Percentiles rank a stretch among this genome's conserved stretches.
These are phyloP conservation scores for Penicillium subrubescens DNA, from an alignment of 495 filamentous ascomycete genomes.

Conservation along the genomic window DNA sequence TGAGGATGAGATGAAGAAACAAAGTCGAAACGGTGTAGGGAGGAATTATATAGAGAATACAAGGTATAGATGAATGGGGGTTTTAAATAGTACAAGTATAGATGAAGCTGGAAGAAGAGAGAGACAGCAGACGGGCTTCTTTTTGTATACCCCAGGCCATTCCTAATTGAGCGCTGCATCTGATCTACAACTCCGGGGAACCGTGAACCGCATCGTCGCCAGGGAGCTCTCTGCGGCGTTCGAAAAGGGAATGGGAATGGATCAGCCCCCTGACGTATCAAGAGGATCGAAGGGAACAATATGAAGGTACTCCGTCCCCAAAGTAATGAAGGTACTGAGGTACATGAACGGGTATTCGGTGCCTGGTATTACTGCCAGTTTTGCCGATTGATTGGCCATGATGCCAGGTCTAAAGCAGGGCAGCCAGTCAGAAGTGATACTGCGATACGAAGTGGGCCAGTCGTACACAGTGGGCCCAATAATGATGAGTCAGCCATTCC, in stretches of 20 bases:
- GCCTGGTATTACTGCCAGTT: constrained; percentile 25
- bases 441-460: constrained; percentile 6
- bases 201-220: constrained; percentile 22
- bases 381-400: constrained; percentile 19
- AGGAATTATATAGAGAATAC: background rate
- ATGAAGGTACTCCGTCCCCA: too few relatives aligned
- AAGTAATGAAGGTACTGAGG: background rate
- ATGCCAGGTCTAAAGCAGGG: constrained; percentile 25
- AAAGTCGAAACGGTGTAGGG: constrained; percentile 9
- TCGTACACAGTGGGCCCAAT: constrained; percentile 23
- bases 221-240: constrained; percentile 18
- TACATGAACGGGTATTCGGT: constrained; percentile 21
- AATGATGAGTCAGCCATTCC: constrained; percentile 35
- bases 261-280: constrained; percentile 28
- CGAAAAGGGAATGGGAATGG: constrained; percentile 26
- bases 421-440: constrained; percentile 24
- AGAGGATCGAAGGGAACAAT: background rate
- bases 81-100: constrained; percentile 7
- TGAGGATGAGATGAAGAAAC: constrained; percentile 17
- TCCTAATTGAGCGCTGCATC: constrained; percentile 30
- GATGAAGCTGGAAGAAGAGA: constrained; percentile 4
- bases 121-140: constrained; percentile 15
- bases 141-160: constrained; percentile 34
- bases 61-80: constrained; percentile 1
- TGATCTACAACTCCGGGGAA: constrained; percentile 35